These are phyloP conservation scores for Xylaria curta DNA, from an alignment of 495 filamentous ascomycete genomes.

Conservation along the genomic window DNA sequence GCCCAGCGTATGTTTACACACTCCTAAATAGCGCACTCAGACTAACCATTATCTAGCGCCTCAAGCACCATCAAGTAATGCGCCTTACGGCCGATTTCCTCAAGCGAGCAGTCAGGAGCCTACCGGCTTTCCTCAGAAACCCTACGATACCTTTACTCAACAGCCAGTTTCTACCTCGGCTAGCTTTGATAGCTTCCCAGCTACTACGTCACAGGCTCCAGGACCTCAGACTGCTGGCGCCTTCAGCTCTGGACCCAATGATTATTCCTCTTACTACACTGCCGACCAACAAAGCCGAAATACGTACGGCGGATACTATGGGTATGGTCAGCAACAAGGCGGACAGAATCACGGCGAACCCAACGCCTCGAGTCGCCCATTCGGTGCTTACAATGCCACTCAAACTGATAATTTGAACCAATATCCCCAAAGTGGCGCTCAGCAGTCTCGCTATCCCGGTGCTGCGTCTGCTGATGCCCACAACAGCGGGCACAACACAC, in stretches of 20 bases:
- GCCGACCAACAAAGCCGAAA: conserved; percentile 78
- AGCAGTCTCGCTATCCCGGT: conserved; percentile 69
- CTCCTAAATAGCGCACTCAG: conserved; percentile 35
- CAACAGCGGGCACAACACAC: conserved; percentile 86
- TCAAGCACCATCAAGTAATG: conserved; percentile 50
- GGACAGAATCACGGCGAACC: conserved; percentile 74
- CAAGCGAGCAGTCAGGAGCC: conserved; percentile 62
- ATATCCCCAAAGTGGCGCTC: conserved; percentile 71
- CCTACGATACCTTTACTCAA: conserved; percentile 83
- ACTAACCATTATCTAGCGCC: conserved; percentile 37
- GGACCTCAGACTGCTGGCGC: conserved; percentile 61
- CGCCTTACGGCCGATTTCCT: conserved; percentile 77
- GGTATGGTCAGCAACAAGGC: conserved; percentile 72
- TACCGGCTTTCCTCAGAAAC: conserved; percentile 71
- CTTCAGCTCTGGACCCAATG: conserved; percentile 75
- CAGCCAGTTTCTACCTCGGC: conserved; percentile 60
- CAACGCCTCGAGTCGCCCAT: conserved; percentile 68
- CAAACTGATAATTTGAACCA: conserved; percentile 77
- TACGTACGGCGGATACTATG: conserved; percentile 80
- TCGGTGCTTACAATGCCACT: conserved; percentile 77
- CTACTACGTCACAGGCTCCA: conserved; percentile 68
- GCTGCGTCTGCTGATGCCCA: conserved; percentile 72
- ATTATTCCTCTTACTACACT: conserved; percentile 87
- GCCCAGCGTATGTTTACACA: conserved; percentile 43
- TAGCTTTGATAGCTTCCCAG: conserved; percentile 57